These are phyloP conservation scores for Plasmodium vivax DNA, from an alignment of 169 alveolate genomes.

Conservation along the genomic window DNA sequence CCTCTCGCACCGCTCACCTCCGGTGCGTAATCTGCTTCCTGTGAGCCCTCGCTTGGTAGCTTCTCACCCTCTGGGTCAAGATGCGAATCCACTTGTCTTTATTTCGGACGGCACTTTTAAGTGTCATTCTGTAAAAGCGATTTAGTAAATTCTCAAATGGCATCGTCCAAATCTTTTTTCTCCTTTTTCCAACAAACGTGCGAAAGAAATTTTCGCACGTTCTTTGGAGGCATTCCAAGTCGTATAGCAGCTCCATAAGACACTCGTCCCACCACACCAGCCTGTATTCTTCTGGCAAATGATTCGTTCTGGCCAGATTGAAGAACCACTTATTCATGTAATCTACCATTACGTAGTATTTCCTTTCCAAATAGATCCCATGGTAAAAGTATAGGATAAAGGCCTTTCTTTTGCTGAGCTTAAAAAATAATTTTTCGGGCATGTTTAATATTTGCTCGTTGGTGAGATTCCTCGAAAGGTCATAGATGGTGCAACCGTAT, in stretches of 20 bases:
- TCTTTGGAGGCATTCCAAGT: background rate
- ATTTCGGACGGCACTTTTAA: background rate
- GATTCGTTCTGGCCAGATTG: background rate
- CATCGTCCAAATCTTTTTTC: background rate
- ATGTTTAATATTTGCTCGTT: background rate
- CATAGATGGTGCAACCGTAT: background rate
- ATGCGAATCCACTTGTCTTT: background rate
- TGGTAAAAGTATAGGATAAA: background rate
- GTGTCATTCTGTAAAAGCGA: background rate
- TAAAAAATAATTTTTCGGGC: background rate
- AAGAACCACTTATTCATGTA: background rate
- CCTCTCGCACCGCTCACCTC: too few relatives aligned
- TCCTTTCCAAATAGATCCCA: background rate
- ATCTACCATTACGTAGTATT: background rate
- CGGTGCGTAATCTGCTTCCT: background rate
- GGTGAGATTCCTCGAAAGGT: background rate
- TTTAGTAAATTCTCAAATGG: background rate
- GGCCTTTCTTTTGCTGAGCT: background rate
- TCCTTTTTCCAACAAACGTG: background rate
- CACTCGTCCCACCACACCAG: background rate
- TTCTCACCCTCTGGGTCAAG: background rate
- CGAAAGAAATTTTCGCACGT: background rate
- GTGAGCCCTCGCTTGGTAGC: background rate
- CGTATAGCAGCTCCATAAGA: background rate
- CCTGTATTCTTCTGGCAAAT: background rate